A percentile compares a stretch with the other conserved stretches of the same genome.
Conservation (phyloP, 1,284 basidiomycete genomes). For the Cutaneotrichosporon curvatum region DNA sequence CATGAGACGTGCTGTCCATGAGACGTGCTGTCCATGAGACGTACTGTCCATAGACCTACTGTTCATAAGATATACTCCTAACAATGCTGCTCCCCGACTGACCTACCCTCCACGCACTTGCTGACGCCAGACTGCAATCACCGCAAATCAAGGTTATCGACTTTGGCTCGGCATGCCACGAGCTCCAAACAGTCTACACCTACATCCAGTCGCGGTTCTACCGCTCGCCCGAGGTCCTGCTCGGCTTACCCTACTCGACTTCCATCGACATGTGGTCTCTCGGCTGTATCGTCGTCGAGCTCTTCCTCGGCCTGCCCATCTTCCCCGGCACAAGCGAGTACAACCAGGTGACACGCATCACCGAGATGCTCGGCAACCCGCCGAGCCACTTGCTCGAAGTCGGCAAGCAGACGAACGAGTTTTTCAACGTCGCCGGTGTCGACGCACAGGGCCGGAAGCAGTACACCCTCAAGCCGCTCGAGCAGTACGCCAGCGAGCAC, state of each 20-base stretch:
- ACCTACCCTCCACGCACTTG: no score
- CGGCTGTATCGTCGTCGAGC: slow-evolving; percentile 98
- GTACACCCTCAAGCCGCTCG: slow-evolving; percentile 81
- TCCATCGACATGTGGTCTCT: slow-evolving; percentile 98
- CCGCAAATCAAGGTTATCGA: slow-evolving; percentile 99
- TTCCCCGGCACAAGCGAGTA: slow-evolving; percentile 99
- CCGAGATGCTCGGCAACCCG: slow-evolving; percentile 94
- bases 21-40: no score
- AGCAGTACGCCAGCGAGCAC: slow-evolving; percentile 93
- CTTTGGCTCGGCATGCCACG: slow-evolving; percentile 97
- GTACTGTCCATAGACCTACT: no score
- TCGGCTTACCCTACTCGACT: slow-evolving; percentile 89
- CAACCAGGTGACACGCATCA: slow-evolving; percentile 91
- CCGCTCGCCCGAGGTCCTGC: slow-evolving; percentile 91
- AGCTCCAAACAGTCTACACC: slow-evolving; percentile 97
- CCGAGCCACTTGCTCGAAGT: slow-evolving; percentile 89
- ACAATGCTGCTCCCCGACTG: no score
- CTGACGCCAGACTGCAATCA: slow-evolving; percentile 67
- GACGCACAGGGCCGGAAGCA: slow-evolving; percentile 81
- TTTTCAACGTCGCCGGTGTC: slow-evolving; percentile 70
- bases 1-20: no score
- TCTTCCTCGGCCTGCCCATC: slow-evolving; percentile 90
- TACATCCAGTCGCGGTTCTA: slow-evolving; percentile 99
- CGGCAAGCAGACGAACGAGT: slow-evolving; percentile 91
- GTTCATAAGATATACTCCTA: no score